Conservation (phyloP, 768 basidiomycete genomes). For the Multifurca ochricompacta region DNA sequence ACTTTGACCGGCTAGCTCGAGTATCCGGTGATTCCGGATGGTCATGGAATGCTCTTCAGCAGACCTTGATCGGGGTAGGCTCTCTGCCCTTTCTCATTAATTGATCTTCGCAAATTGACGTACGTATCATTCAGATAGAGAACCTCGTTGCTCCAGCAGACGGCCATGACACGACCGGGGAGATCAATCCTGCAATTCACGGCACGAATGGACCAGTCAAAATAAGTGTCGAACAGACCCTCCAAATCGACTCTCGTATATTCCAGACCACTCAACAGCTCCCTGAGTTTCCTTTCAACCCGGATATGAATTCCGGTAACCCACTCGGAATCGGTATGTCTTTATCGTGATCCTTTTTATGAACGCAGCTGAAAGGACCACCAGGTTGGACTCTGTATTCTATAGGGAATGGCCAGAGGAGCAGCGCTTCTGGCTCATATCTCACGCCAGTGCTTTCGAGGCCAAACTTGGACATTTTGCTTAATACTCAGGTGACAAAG, state of each 20-base stretch:
- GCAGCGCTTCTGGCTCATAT: neutral
- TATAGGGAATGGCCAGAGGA: neutral
- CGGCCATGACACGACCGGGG: conserved; percentile 9
- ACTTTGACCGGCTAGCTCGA: conserved; percentile 7
- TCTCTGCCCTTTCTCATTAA: neutral
- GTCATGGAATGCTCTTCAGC: conserved; percentile 13
- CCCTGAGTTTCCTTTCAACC: neutral
- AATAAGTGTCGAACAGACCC: conserved; percentile 9
- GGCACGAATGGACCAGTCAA: conserved; percentile 14
- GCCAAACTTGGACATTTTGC: conserved; percentile 1
- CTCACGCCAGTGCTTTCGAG: neutral
- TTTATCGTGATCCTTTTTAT: neutral
- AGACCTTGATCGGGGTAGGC: neutral
- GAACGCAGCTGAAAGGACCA: conserved; percentile 7
- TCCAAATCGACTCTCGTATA: conserved; percentile 1
- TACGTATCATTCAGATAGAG: conserved; percentile 13
- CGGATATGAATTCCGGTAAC: neutral
- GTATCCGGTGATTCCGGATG: conserved; percentile 11
- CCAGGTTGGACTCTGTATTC: neutral
- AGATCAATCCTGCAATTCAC: conserved; percentile 8
- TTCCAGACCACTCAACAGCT: neutral
- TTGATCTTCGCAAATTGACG: neutral
- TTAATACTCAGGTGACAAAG: neutral
- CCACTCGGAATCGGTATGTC: neutral
- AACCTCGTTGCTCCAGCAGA: conserved; percentile 15